Evolutionary conservation across 2,329 filamentous ascomycete genomes (phyloP).

Genomic region (Berkeleyomyces rouxiae): DNA sequence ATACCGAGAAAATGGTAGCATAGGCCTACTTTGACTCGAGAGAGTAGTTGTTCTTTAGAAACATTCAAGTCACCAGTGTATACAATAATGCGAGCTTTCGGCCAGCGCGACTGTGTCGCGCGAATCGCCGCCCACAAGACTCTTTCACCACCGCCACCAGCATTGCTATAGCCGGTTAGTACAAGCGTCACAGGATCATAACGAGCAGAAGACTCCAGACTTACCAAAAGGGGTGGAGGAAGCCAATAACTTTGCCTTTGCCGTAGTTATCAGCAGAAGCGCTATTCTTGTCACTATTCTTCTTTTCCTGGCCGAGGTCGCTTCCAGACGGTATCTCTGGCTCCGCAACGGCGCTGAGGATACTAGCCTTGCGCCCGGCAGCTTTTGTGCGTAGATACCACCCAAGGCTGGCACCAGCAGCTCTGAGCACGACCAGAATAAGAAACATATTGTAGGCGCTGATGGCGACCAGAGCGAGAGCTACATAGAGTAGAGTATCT

Average conservation of each 20-base stretch:
- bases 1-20: background rate
- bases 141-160: slow-evolving; percentile 85
- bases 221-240: slow-evolving; percentile 96
- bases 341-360: slow-evolving; percentile 30
- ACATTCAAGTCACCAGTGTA: slow-evolving; percentile 93
- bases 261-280: slow-evolving; percentile 39
- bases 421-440: slow-evolving; percentile 23
- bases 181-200: background rate
- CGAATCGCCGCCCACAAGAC: slow-evolving; percentile 93
- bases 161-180: slow-evolving; percentile 45
- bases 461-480: slow-evolving; percentile 9
- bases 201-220: slow-evolving; percentile 16
- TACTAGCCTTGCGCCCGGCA: slow-evolving; percentile 40
- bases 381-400: slow-evolving; percentile 48
- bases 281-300: slow-evolving; percentile 23
- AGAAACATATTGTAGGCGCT: slow-evolving; percentile 16
- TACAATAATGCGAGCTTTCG: slow-evolving; percentile 73
- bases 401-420: slow-evolving; percentile 32
- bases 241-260: slow-evolving; percentile 65
- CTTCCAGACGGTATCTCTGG: slow-evolving; percentile 18
- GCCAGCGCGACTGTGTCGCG: slow-evolving; percentile 78
- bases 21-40: slow-evolving; percentile 50
- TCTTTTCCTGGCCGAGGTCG: slow-evolving; percentile 55
- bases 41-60: slow-evolving; percentile 61
- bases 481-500: slow-evolving; percentile 1